Evolutionary conservation across 2,329 filamentous ascomycete species (phyloP).

Genomic region (Ploettnerulaceae sp.): DNA sequence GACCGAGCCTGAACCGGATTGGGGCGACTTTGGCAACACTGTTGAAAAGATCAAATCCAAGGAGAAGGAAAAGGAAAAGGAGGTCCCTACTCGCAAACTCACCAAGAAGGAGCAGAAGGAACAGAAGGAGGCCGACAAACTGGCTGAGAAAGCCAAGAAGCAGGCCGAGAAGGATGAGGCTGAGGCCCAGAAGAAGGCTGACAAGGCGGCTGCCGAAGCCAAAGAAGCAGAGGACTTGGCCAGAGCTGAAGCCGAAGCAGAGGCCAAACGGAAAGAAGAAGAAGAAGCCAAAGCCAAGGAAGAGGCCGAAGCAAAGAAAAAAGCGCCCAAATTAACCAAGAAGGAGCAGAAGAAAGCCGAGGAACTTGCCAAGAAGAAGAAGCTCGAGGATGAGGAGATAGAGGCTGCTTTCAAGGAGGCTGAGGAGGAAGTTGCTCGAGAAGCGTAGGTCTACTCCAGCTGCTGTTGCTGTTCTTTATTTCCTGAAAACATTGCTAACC

Average conservation of each 20-base stretch:
- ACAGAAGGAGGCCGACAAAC: slow-evolving; percentile 42
- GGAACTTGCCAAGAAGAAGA: slow-evolving; percentile 37
- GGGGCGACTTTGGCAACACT: slow-evolving; percentile 32
- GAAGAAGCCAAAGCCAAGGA: slow-evolving; percentile 36
- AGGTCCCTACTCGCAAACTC: slow-evolving; percentile 36
- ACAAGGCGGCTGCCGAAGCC: slow-evolving; percentile 35
- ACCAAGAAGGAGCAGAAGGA: slow-evolving; percentile 49
- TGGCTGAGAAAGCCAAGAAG: slow-evolving; percentile 46
- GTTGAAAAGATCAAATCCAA: slow-evolving; percentile 40
- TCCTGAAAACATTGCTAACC: neutral
- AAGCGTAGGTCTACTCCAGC: slow-evolving; percentile 37
- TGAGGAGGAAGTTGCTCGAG: slow-evolving; percentile 34
- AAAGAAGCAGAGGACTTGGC: slow-evolving; percentile 33
- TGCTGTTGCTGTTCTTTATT: neutral
- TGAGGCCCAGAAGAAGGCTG: slow-evolving; percentile 39
- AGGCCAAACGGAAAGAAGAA: slow-evolving; percentile 26
- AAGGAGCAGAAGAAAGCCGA: slow-evolving; percentile 49
- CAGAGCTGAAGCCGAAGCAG: slow-evolving; percentile 22
- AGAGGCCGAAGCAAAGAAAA: slow-evolving; percentile 32
- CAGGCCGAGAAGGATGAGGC: slow-evolving; percentile 48
- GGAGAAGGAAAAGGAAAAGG: slow-evolving; percentile 39
- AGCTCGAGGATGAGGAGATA: slow-evolving; percentile 40
- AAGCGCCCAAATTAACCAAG: slow-evolving; percentile 40
- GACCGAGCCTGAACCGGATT: slow-evolving; percentile 40
- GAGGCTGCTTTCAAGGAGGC: slow-evolving; percentile 34